Percentiles rank a stretch among this genome's conserved stretches.
Conservation (phyloP, 768 basidiomycete species). For the Bullera alba region DNA sequence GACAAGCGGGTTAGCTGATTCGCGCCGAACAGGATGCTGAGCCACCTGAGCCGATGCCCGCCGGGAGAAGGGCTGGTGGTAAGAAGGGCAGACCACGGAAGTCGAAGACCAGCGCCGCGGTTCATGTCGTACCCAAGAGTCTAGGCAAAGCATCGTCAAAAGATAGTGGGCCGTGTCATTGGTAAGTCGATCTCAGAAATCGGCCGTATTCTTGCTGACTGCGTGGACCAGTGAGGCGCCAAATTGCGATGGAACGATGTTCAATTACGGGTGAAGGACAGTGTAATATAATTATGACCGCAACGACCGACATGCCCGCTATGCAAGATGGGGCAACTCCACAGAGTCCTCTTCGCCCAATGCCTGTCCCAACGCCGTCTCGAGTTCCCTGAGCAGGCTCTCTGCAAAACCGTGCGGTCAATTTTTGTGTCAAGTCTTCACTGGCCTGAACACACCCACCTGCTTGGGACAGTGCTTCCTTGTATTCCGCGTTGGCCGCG, state of each 20-base stretch:
- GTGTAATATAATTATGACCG: not conserved
- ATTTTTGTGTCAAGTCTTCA: not conserved
- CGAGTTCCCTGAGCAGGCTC: slow-evolving; percentile 12
- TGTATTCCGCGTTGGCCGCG: slow-evolving; percentile 32
- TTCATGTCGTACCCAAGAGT: slow-evolving; percentile 6
- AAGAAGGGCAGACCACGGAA: slow-evolving; percentile 5
- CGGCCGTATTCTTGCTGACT: no score
- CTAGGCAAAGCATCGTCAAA: not conserved
- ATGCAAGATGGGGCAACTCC: no score
- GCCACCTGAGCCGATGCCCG: not conserved
- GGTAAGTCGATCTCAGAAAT: slow-evolving; percentile 1
- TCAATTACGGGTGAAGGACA: not conserved
- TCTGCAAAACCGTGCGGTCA: slow-evolving; percentile 9
- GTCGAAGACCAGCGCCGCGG: slow-evolving; percentile 11
- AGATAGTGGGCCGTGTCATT: slow-evolving; percentile 1
- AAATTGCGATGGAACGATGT: slow-evolving; percentile 35
- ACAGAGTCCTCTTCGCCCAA: slow-evolving; percentile 3
- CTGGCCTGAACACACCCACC: slow-evolving; percentile 7
- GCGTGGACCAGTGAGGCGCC: slow-evolving; percentile 11
- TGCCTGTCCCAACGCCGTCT: slow-evolving; percentile 12
- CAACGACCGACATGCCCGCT: no score
- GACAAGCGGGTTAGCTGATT: no score
- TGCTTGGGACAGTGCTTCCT: slow-evolving; percentile 25
- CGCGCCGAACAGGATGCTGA: no score
- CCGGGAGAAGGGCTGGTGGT: not conserved